A percentile compares a stretch with the other conserved stretches of the same genome.
These are phyloP conservation scores for Diplodia sapinea DNA, from an alignment of 2,329 filamentous ascomycete genomes.

Conservation along the genomic window DNA sequence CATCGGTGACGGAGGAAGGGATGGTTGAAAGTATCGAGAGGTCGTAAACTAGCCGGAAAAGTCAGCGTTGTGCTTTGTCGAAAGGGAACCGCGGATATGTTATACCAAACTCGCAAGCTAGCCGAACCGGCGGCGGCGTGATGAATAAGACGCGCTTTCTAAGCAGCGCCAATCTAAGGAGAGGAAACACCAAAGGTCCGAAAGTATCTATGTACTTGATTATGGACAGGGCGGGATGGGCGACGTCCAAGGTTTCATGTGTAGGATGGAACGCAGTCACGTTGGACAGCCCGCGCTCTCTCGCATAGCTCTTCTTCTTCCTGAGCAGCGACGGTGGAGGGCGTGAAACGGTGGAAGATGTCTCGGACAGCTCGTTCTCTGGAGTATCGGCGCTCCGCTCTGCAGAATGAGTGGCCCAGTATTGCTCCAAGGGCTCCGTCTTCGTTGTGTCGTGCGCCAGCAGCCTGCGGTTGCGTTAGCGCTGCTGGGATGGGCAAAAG, in stretches of 20 bases:
- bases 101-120: constrained; percentile 85
- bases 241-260: constrained; percentile 72
- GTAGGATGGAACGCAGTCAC: constrained; percentile 63
- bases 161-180: constrained; percentile 84
- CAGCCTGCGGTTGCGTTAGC: constrained; percentile 40
- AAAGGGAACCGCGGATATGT: constrained; percentile 30
- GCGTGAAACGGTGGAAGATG: constrained; percentile 19
- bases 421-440: constrained; percentile 71
- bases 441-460: constrained; percentile 70
- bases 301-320: constrained; percentile 37
- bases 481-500: background rate
- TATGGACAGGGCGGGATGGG: constrained; percentile 87
- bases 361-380: constrained; percentile 19
- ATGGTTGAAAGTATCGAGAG: constrained; percentile 92
- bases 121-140: constrained; percentile 82
- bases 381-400: constrained; percentile 18
- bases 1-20: constrained; percentile 72
- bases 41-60: constrained; percentile 74
- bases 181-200: constrained; percentile 88
- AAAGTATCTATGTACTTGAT: constrained; percentile 78
- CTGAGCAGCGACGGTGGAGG: constrained; percentile 23
- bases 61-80: background rate
- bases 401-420: constrained; percentile 70
- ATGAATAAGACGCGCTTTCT: constrained; percentile 89
- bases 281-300: constrained; percentile 53